These are phyloP conservation scores for Sugiyamaella valdiviana DNA, from an alignment of 805 yeast genomes.

Conservation along the genomic window DNA sequence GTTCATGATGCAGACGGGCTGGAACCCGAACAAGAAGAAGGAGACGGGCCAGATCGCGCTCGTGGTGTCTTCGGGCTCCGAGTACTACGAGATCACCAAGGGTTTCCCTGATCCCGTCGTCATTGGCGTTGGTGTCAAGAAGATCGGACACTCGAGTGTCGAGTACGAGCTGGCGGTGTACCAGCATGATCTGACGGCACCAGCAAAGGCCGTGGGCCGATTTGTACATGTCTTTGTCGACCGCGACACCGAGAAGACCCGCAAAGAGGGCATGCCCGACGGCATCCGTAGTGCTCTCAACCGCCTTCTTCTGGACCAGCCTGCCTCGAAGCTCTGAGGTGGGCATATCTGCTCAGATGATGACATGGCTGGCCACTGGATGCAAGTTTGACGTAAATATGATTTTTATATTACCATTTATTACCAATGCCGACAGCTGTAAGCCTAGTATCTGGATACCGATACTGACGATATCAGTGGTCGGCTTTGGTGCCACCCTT, in stretches of 20 bases:
- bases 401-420: not conserved
- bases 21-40: constrained; percentile 13
- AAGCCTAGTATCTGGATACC: no score
- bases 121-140: constrained; percentile 24
- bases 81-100: constrained; percentile 23
- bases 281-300: constrained; percentile 13
- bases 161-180: constrained; percentile 28
- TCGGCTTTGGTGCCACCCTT: no score
- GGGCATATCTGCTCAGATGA: not conserved
- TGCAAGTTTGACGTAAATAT: not conserved
- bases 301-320: constrained; percentile 1
- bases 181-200: constrained; percentile 18
- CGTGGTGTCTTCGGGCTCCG: constrained; percentile 25
- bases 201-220: constrained; percentile 26
- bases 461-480: no score
- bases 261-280: constrained; percentile 17
- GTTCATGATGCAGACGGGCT: constrained; percentile 19
- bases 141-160: constrained; percentile 25
- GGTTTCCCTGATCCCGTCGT: constrained; percentile 27
- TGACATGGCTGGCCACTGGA: not conserved
- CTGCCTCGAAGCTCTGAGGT: not conserved
- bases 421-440: no score
- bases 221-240: constrained; percentile 28
- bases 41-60: constrained; percentile 20
- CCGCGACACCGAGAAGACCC: constrained; percentile 20